Base-by-base conservation (phyloP, 2,329 filamentous ascomycete genomes). In the Colletotrichum agaves region DNA sequence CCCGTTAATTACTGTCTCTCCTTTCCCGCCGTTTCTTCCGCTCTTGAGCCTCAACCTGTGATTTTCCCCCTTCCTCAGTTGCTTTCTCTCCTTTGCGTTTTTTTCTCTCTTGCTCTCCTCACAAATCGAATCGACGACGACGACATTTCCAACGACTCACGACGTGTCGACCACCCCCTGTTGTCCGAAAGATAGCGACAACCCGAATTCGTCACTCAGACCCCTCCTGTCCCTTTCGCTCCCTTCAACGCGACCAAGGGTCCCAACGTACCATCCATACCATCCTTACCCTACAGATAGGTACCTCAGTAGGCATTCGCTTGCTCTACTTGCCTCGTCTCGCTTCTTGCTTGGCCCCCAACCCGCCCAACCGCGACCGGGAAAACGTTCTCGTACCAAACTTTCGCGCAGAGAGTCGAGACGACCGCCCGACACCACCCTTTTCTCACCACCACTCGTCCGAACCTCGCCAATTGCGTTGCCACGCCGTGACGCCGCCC, bases 401-500 rank as follows among this genome's bases (percentile, higher is more conserved):
- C 33, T 43, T 27, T 23, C 5, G 27, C 52, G 35, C 52, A 43
- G 3, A 56, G 52, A 56, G 52, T 56, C 52, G 37, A 56, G 52
- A 56, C 52, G 52, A 56, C 56, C 56, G 44, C 43, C 47, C n/a
- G 41, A 63, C 19, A 66, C 41, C 5, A 23, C 49, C 61, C 61
- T 61, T 65, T 31, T 39, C 41, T 44, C 35, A 43, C 19, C 39
- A 35, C 23, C 27, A 19, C 35, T 69, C 66, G 66, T 67, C 65
- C 61, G 53, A 64, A 67, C 61, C 27, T 69, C 66, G 66, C 64
- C 64, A 67, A 67, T 67, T 69, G 66, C 63, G 35, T 69, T 37
- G 55, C 62, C 31, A 49, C 63, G 49, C 49, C 63, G 56, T 58
- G 41, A 67, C 63, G 62, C 56, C 55, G 41, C 66, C 66, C 66